Evolutionary conservation across 2,329 filamentous ascomycete species (phyloP).

Genomic region (Onygena corvina): DNA sequence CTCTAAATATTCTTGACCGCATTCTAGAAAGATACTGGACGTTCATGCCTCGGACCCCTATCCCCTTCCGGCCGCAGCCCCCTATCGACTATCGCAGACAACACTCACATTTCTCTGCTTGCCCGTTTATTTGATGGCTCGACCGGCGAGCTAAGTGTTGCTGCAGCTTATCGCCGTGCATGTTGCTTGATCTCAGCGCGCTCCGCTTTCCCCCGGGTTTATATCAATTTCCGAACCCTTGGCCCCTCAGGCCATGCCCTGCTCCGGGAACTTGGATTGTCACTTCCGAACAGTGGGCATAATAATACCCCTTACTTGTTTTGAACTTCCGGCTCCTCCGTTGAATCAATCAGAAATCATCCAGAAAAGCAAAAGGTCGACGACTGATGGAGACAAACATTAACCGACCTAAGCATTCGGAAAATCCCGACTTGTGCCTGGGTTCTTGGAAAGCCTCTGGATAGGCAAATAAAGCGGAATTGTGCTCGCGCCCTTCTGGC

Average conservation of each 20-base stretch:
- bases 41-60: not conserved
- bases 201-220: constrained; percentile 4
- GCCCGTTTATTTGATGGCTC: not conserved
- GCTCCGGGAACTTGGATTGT: not conserved
- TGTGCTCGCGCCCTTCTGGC: no score
- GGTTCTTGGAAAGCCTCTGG: not conserved
- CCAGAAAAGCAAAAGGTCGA: no score
- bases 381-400: not conserved
- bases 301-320: not conserved
- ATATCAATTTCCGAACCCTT: constrained; percentile 5
- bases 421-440: not conserved
- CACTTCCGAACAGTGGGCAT: not conserved
- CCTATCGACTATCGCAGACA: not conserved
- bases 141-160: not conserved
- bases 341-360: no score
- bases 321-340: no score
- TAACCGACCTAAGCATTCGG: constrained; percentile 4
- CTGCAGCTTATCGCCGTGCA: not conserved
- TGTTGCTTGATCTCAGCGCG: not conserved
- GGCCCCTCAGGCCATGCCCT: not conserved
- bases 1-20: constrained; percentile 3
- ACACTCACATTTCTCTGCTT: not conserved
- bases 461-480: not conserved
- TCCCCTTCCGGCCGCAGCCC: not conserved
- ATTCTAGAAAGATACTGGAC: not conserved